A percentile compares a stretch with the other conserved stretches of the same genome.
These are phyloP conservation scores for Claviceps capensis DNA, from an alignment of 2,329 filamentous ascomycete species.

Conservation along the genomic window DNA sequence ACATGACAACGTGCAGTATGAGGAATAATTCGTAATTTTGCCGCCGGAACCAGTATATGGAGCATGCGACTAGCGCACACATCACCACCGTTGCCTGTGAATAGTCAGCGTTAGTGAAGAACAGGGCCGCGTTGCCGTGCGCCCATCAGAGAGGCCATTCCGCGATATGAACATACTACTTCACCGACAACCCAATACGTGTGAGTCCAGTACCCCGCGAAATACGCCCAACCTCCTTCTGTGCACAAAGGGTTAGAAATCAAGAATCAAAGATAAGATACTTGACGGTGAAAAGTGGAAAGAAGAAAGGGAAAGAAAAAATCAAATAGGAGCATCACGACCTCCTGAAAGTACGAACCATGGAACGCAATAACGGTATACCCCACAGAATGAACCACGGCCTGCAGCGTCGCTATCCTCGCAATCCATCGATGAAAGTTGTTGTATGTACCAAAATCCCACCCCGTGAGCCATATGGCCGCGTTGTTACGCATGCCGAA, in stretches of 20 bases:
- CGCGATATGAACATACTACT: slow-evolving; percentile 18
- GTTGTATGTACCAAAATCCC: slow-evolving; percentile 54
- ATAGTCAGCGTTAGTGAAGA: neutral
- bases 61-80: slow-evolving; percentile 32
- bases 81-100: slow-evolving; percentile 29
- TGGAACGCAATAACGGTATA: slow-evolving; percentile 36
- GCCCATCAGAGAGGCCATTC: neutral
- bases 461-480: slow-evolving; percentile 52
- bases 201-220: slow-evolving; percentile 23
- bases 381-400: slow-evolving; percentile 46
- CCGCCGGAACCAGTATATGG: slow-evolving; percentile 36
- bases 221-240: slow-evolving; percentile 26
- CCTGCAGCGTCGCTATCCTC: slow-evolving; percentile 46
- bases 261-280: neutral
- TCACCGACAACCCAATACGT: slow-evolving; percentile 38
- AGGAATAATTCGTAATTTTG: slow-evolving; percentile 40
- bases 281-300: too few species aligned
- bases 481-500: slow-evolving; percentile 56
- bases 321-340: neutral
- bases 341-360: slow-evolving; percentile 12
- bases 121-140: neutral
- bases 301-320: neutral
- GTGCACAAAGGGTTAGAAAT: neutral
- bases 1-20: slow-evolving; percentile 35
- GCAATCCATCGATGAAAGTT: slow-evolving; percentile 56